Base-by-base conservation (phyloP, 805 yeast genomes). In the Saturnispora mendoncae region DNA sequence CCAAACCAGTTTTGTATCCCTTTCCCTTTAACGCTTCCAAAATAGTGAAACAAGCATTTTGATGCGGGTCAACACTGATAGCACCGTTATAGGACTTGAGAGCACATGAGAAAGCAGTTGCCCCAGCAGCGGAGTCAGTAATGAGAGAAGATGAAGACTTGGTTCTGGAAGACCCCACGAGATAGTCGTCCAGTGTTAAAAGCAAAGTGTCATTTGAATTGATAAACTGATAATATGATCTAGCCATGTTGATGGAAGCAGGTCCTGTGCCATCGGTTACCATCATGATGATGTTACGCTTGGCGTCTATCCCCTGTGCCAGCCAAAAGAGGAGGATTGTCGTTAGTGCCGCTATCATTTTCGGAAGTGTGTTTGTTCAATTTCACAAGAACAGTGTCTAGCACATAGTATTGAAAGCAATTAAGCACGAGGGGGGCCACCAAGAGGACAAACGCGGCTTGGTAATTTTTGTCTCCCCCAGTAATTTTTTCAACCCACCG, bases 261-360 rank as follows among this genome's bases (percentile, higher is more conserved):
- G 95, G 95, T 0, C 95, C 95, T 81, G 86, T 85, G n/a, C 96
- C 96, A 60, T 86, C 96, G 3, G 94, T 80, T 25, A 86, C 95
- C 74, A 86, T 78, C 66, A 86, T 84, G 39, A 86, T 81, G 43
- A 87, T 72, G 53, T 86, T 86, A 54, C 76, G 79, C 67, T 83
- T 84, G 19, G 38, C 42, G 8, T 27, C 24, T n/a, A 28, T 13
- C 21, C 19, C 10, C 26, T 23, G 38, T 15, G 6, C 34, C 33
- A 25, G 14, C 31, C 14, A 21, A 12, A 23, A 7, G 14, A 27
- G 15, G 12, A 39, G 28, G 7, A 33, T 14, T 27, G 38, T 28
- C 24, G 30, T 15, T 9, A 39, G 23, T n/a, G 25, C 23, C 33
- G 12, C 43, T 21, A 20, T 35, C 33, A 29, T 48, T 50, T 39